Conservation (phyloP, 1,284 basidiomycete genomes). For the Pseudozyma tsukubaensis region DNA sequence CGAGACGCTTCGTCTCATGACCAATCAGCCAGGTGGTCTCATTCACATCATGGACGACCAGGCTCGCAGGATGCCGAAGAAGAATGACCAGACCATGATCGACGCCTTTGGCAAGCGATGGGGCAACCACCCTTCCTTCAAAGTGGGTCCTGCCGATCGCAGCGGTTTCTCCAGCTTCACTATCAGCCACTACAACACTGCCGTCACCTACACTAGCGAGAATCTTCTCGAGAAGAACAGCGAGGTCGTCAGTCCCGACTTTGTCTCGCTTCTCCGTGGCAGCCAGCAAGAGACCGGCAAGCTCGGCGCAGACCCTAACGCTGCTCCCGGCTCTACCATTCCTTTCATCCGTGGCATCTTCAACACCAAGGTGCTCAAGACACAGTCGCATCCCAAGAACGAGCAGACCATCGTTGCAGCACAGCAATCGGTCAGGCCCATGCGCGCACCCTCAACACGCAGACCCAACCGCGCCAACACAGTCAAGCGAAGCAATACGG, state of each 20-base stretch:
- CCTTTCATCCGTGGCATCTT: slow-evolving; percentile 92
- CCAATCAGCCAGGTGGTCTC: slow-evolving; percentile 87
- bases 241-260: slow-evolving; percentile 90
- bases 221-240: slow-evolving; percentile 89
- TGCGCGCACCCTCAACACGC: slow-evolving; percentile 81
- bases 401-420: slow-evolving; percentile 94
- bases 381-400: slow-evolving; percentile 87
- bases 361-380: slow-evolving; percentile 85
- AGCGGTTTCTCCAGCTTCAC: slow-evolving; percentile 88
- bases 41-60: slow-evolving; percentile 99
- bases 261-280: slow-evolving; percentile 87
- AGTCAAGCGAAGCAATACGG: slow-evolving; percentile 53
- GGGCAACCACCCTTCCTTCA: slow-evolving; percentile 90
- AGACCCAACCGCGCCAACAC: slow-evolving; percentile 54
- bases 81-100: slow-evolving; percentile 92
- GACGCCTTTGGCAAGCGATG: slow-evolving; percentile 93
- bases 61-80: slow-evolving; percentile 84
- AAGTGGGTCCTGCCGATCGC: slow-evolving; percentile 71
- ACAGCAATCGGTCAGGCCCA: slow-evolving; percentile 90
- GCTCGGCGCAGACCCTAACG: slow-evolving; percentile 43
- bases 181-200: slow-evolving; percentile 88
- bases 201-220: slow-evolving; percentile 90
- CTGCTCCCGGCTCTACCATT: slow-evolving; percentile 54
- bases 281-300: slow-evolving; percentile 63
- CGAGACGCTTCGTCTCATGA: slow-evolving; percentile 86